Evolutionary conservation across 306 rosid species (phyloP), one percentile per base, ranked within the genome.

Genomic region (Erythrophleum fordii): DNA sequence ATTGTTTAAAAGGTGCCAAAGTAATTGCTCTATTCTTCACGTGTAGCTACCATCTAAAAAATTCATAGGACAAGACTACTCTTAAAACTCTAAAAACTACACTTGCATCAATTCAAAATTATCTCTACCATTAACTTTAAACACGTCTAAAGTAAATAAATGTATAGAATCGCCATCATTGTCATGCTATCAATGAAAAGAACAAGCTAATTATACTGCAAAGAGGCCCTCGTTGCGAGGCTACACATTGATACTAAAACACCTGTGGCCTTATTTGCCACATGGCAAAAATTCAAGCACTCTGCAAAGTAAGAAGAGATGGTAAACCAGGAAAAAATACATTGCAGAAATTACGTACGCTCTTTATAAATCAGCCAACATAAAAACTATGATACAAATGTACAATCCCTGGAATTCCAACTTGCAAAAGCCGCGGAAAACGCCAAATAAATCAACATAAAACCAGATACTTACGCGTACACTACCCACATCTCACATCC

Each of bases 381-480:
- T 77, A 84, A 81, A 82, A 80, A 76, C 86, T 77, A 84, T 39
- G 77, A 77, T 88, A 90, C 89, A 86, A 25, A 87, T 84, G 82
- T 81, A 83, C 91, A 88, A 84, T 80, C 92, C 81, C 84, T 59
- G 37, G 67, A 69, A 79, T 70, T 81, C 84, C 75, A 68, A 76
- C 87, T 82, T 69, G 68, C 73, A 78, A 64, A 84, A 82, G 85
- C 82, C 70, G 82, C 78, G 52, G 49, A 76, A 87, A 78, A 85
- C 79, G 81, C 82, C 82, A 85, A 82, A 60, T 65, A 84, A 84
- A 79, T 75, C 80, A 86, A 70, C 48, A 69, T 68, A 78, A 78
- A 76, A 81, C 83, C 87, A 79, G 83, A 88, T 75, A 80, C 83
- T 60, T 86, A 83, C 88, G 52, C 72, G 86, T 84, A 83, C 52